A percentile compares a stretch with the other conserved stretches of the same genome.
These are phyloP conservation scores for Podaxis sp. DNA, from an alignment of 768 basidiomycete genomes.

Conservation along the genomic window DNA sequence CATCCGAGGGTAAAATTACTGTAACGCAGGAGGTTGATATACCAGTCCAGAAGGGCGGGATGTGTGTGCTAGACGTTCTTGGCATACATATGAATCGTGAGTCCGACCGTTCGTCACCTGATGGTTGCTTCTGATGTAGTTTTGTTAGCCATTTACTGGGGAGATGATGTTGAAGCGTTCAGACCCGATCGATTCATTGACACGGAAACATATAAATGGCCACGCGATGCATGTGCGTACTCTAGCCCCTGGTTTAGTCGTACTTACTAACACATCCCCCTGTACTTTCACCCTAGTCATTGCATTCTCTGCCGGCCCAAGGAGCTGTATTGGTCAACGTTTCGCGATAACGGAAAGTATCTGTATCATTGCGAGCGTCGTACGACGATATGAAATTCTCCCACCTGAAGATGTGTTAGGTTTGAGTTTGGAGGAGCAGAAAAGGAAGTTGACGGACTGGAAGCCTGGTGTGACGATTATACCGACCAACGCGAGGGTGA, in stretches of 20 bases:
- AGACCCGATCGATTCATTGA: conserved; percentile 49
- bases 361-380: conserved; percentile 38
- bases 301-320: conserved; percentile 40
- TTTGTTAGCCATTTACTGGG: conserved; percentile 43
- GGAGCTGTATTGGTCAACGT: conserved; percentile 46
- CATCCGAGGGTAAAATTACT: conserved; percentile 19
- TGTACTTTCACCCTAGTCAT: conserved; percentile 20
- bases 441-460: conserved; percentile 30
- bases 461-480: conserved; percentile 28
- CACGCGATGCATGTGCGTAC: conserved; percentile 42
- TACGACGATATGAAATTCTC: conserved; percentile 35
- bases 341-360: conserved; percentile 39
- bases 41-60: conserved; percentile 32
- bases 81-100: conserved; percentile 43
- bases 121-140: background rate
- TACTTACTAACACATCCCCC: background rate
- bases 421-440: conserved; percentile 27
- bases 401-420: conserved; percentile 31
- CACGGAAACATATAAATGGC: conserved; percentile 45
- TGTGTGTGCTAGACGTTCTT: conserved; percentile 35
- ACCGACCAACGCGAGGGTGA: conserved; percentile 26
- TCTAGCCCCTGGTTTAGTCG: background rate
- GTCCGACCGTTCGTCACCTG: conserved; percentile 9
- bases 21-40: conserved; percentile 28
- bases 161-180: conserved; percentile 38